Base-by-base conservation (phyloP, 2,329 filamentous ascomycete species). In the Nannizziopsis arthrosporioides region DNA sequence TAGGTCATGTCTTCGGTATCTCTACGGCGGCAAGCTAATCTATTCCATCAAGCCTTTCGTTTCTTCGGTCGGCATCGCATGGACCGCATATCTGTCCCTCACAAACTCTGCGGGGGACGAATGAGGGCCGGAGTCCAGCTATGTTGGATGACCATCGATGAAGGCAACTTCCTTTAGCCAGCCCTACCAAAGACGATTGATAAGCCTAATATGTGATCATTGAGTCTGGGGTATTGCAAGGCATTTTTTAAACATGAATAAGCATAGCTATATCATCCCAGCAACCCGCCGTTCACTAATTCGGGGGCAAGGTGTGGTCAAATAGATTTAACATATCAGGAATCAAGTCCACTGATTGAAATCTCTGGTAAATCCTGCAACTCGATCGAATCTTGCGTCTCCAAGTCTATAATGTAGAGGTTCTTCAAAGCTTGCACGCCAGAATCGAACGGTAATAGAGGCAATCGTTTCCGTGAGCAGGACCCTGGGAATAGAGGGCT, bases 71-170 rank as follows among this genome's bases (percentile, higher is more conserved):
- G 88, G 88, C 72, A 94, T 94, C 59, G 86, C 86, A 19, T 94
- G 88, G 89, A 94, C 89, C 3, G 88, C 86, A 10, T 95, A 94
- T 65, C 77, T 95, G 5, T 94, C 87, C 3, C 75, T 95, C 35
- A 84, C 82, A 48, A 94, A 94, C 67, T 81, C 86, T 2, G 75
- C 85, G 2, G 85, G 89, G 48, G 84, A 89, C 44, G 73, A 69
- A 4, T 63, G 64, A 44, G 2, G 31, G 6, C 22, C 7, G 22
- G 22, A 7, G 4, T 27, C 7, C 7, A 4, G 3, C 22, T 3
- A 27, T 4, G 4, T 27, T 27, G 22, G 22, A 27, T 27, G 22
- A 7, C 22, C 22, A 27, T 27, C 7, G 22, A 4, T 27, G 22
- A 27, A 27, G 22, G 22, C 22, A 27, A 27, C 7, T 4, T 7